Evolutionary conservation across 805 yeast species (phyloP), one percentile per base, ranked within the genome.

Genomic region (Ascoidea asiatica): DNA sequence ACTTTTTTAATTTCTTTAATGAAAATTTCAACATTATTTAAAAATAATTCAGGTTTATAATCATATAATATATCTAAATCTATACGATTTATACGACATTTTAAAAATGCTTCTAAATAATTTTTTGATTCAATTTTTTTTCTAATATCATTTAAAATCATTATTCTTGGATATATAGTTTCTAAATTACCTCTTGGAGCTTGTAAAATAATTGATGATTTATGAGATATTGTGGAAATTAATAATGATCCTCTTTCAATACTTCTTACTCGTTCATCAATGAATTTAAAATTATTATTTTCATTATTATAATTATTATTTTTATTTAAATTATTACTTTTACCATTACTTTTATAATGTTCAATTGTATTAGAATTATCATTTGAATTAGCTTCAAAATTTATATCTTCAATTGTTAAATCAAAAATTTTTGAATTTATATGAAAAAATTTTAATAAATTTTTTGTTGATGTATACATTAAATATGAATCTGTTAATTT

Each of bases 101-200:
- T 73, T 39, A 74, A 52, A 53, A 90, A 88, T 0, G 98, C 98
- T n/a, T 69, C 69, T 41, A 63, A 66, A 55, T 81, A 92, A 35
- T 75, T 65, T 46, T 62, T 67, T 1, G 66, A 63, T 33, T 71
- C 66, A 48, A 92, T 86, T 51, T 72, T 70, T 33, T 72, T 67
- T 51, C 98, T 73, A 21, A 92, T 94, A 19, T 81, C 92, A 11
- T 84, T 73, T 37, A 92, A 65, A 3, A 90, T 95, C 82, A 92
- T 79, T 40, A 92, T 83, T 59, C 98, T 73, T 13, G 99, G 98
- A 55, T 77, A 80, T 18, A 92, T 83, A 0, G 97, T 88, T 61
- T 92, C 99, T 52, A 92, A 65, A 56, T 92, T 92, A 49, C 99
- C 99, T 59, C 99, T 75, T 47, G 95, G 95, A 4, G 96, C 96